Percentiles rank a stretch among this genome's conserved stretches.
Evolutionary conservation across 352 stramenopile species (phyloP).

Genomic region (Blastocystis sp.): DNA sequence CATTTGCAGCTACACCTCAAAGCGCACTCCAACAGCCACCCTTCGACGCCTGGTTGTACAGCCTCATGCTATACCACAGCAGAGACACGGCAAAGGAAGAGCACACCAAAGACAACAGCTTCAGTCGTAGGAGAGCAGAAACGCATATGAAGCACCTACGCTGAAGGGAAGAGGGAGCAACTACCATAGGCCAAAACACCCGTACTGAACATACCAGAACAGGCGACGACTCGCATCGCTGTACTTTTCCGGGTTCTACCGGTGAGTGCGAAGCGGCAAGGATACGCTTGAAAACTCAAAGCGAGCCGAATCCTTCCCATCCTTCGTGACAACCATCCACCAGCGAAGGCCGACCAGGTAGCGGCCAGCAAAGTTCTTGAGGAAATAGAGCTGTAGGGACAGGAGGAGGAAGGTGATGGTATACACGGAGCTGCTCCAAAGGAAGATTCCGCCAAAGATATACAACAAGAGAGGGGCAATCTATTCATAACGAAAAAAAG

Average conservation of each 20-base stretch:
- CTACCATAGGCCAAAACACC: neutral
- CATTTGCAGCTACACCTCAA: no score
- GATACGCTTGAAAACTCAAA: conserved; percentile 36
- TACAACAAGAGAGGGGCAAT: neutral
- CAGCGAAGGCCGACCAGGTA: conserved; percentile 34
- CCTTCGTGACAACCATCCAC: neutral
- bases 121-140: no score
- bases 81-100: no score
- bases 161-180: neutral
- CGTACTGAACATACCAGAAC: neutral
- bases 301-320: neutral
- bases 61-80: no score
- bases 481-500: neutral
- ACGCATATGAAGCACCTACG: no score
- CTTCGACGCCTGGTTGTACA: no score
- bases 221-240: neutral
- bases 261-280: neutral
- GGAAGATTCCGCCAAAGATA: conserved; percentile 28
- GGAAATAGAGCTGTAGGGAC: conserved; percentile 13
- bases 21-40: no score
- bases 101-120: no score
- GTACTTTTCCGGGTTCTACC: conserved; percentile 24
- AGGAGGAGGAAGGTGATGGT: neutral
- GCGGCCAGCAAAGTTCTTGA: conserved; percentile 18
- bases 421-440: neutral